Evolutionary conservation across 371 early-diverging fungal species (phyloP).

Genomic region (Lichtheimia corymbifera): DNA sequence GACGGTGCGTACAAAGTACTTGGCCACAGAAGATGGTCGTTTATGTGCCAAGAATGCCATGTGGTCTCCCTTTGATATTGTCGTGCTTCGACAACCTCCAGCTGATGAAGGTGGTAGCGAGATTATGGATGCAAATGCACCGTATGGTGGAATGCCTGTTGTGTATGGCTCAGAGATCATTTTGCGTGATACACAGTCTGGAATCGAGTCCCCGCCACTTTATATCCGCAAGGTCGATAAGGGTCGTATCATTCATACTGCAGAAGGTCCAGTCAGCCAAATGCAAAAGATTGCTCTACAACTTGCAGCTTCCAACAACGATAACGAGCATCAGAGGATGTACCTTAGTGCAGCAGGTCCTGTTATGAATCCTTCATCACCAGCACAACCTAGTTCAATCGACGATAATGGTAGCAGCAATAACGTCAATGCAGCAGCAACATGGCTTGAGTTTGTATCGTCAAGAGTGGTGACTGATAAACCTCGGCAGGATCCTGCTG

Average conservation of each 20-base stretch:
- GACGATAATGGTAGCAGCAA: neutral
- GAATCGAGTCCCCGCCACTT: conserved; percentile 68
- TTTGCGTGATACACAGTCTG: conserved; percentile 65
- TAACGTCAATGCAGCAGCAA: conserved; percentile 13
- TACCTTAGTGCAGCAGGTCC: conserved; percentile 36
- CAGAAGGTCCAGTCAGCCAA: conserved; percentile 77
- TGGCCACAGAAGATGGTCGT: conserved; percentile 52
- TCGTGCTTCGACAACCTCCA: conserved; percentile 53
- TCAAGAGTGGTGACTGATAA: conserved; percentile 15
- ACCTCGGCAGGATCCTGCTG: conserved; percentile 2
- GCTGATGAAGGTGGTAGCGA: neutral
- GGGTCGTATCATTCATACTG: conserved; percentile 62
- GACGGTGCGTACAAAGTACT: conserved; percentile 84
- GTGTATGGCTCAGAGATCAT: conserved; percentile 80
- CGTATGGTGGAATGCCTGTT: conserved; percentile 46
- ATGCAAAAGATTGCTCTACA: conserved; percentile 89
- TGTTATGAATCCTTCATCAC: neutral
- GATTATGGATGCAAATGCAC: neutral
- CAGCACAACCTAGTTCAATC: neutral
- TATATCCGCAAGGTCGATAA: conserved; percentile 82
- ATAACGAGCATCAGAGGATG: conserved; percentile 22
- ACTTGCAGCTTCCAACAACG: conserved; percentile 28
- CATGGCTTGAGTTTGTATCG: conserved; percentile 38
- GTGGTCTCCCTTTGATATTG: conserved; percentile 80
- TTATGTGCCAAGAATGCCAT: conserved; percentile 75